A percentile compares a stretch with the other conserved stretches of the same genome.
Evolutionary conservation across 2,329 filamentous ascomycete genomes (phyloP).

Genomic region (Exophiala bonariae): DNA sequence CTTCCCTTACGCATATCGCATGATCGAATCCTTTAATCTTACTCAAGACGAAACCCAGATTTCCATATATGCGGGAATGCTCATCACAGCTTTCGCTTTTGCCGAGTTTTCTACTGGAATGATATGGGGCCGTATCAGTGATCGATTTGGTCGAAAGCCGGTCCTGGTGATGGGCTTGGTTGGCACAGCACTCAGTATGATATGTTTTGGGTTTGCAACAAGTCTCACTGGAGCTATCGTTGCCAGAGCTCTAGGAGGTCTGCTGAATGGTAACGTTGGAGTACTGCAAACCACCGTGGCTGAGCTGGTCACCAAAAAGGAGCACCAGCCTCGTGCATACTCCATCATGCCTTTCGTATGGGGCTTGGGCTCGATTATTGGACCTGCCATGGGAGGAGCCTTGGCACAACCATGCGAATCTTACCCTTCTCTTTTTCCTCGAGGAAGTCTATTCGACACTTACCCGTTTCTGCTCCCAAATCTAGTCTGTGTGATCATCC

Average conservation of each 20-base stretch:
- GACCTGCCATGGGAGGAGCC: conserved; percentile 85
- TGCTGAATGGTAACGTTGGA: conserved; percentile 95
- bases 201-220: conserved; percentile 86
- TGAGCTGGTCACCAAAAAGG: conserved; percentile 87
- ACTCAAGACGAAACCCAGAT: conserved; percentile 77
- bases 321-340: conserved; percentile 91
- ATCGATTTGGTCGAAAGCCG: conserved; percentile 88
- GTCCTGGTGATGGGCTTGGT: conserved; percentile 85
- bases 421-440: conserved; percentile 72
- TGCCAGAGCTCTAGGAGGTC: conserved; percentile 82
- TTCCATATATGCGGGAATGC: conserved; percentile 90
- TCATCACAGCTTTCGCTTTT: conserved; percentile 93
- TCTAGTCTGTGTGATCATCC: conserved; percentile 79
- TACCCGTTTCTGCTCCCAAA: conserved; percentile 93
- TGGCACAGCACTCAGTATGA: conserved; percentile 88
- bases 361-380: conserved; percentile 95
- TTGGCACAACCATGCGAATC: conserved; percentile 82
- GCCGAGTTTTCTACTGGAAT: conserved; percentile 92
- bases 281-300: conserved; percentile 94
- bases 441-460: conserved; percentile 75
- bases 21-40: conserved; percentile 89
- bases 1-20: conserved; percentile 97
- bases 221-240: conserved; percentile 80
- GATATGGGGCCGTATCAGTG: conserved; percentile 90
- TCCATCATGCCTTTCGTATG: conserved; percentile 98